Base-by-base conservation (phyloP, 129 eudicot genomes). In the Tagetes erecta region DNA sequence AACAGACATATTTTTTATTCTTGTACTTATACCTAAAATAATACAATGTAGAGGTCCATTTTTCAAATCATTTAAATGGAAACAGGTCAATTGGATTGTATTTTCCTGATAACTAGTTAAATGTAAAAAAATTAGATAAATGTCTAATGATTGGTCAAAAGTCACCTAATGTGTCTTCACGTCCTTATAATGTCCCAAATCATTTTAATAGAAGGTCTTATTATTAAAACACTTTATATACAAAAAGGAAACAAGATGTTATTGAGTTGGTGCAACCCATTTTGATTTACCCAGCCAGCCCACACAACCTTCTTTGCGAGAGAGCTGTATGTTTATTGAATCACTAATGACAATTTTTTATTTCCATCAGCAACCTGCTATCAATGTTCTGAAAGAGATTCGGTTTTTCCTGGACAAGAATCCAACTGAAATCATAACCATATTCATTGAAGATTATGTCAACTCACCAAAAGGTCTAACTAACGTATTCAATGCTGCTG, bases 371-470 rank as follows among this genome's bases (percentile, higher is more conserved):
- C 85, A 86, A 91, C 97, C 98, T 36, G 97, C 99, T n/a, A 76
- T 83, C 66, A 85, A 80, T 52, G 91, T 91, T 63, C 66, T 94
- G 85, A 88, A 79, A 57, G 99, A 94, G 86, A 79, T 94, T 12
- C 84, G 78, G 76, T 69, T 46, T 49, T 88, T 94, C 86, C 80
- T 94, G 71, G 89, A 77, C 81, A 68, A 86, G 74, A 85, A 88
- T 71, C 97, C 99, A 27, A 78, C 88, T 50, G 99, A 91, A 78
- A 94, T 94, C 11, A 60, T 94, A 74, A 90, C 99, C 49, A 72
- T 94, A 39, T 72, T 94, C 70, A 94, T 94, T 78, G 99, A 94
- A 82, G 99, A 94, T 76, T 94, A 94, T 44, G 99, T 94, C 35
- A 78, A 96, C 33, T 85, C 99, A 64, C 97, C 93, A 62, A 88